A percentile compares a stretch with the other conserved stretches of the same genome.
Evolutionary conservation across 148 eudicot species (phyloP).

Genomic region (Arbutus unedo): DNA sequence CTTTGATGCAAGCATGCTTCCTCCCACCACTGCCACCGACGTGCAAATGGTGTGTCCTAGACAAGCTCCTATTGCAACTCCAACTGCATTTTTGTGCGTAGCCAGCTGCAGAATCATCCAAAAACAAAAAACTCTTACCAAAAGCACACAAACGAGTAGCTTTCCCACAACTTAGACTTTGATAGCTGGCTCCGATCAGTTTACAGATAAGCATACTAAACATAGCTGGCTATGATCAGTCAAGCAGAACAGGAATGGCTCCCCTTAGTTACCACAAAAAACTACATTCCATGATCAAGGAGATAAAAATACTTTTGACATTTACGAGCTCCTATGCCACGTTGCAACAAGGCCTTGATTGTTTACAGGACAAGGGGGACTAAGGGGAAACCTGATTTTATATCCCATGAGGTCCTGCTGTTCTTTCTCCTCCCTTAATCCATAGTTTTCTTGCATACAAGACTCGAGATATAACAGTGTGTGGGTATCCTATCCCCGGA

Average conservation of each 20-base stretch:
- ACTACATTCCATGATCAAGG: too few species aligned
- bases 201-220: too few species aligned
- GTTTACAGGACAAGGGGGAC: neutral
- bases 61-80: constrained; percentile 79
- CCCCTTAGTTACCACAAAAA: too few species aligned
- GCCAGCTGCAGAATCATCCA: constrained; percentile 54
- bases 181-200: too few species aligned
- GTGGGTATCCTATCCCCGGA: neutral
- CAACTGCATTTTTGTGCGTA: constrained; percentile 89
- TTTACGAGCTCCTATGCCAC: too few species aligned
- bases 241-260: too few species aligned
- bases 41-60: constrained; percentile 86
- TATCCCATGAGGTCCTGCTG: neutral
- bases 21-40: constrained; percentile 90
- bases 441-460: neutral
- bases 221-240: too few species aligned
- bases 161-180: too few species aligned
- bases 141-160: neutral
- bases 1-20: constrained; percentile 91
- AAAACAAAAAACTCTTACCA: neutral
- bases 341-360: neutral
- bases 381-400: neutral
- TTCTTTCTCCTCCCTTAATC: neutral
- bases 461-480: neutral
- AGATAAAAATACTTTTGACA: too few species aligned